A percentile compares a stretch with the other conserved stretches of the same genome.
These are phyloP conservation scores for Mycena indigotica DNA, from an alignment of 768 basidiomycete species.

Conservation along the genomic window DNA sequence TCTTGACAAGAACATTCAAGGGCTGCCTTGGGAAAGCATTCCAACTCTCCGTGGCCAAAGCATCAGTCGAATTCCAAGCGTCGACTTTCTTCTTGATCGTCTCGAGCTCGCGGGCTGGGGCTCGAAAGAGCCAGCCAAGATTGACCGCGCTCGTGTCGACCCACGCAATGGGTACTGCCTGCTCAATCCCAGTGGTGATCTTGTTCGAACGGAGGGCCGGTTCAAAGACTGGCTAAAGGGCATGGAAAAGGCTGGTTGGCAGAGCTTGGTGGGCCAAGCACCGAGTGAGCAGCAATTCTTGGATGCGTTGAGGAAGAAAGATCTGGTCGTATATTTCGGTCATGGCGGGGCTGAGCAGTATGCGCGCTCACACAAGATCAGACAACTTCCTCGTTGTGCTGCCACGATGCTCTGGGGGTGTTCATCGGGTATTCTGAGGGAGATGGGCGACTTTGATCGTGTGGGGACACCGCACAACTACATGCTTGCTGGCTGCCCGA, in stretches of 20 bases:
- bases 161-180: constrained; percentile 76
- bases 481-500: constrained; percentile 95
- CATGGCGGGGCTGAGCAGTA: constrained; percentile 97
- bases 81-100: constrained; percentile 87
- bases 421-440: constrained; percentile 84
- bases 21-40: constrained; percentile 94
- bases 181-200: constrained; percentile 91
- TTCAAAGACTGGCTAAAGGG: constrained; percentile 78
- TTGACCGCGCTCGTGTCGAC: constrained; percentile 61
- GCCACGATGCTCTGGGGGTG: constrained; percentile 99
- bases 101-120: constrained; percentile 57
- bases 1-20: constrained; percentile 86
- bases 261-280: constrained; percentile 71
- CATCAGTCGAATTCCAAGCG: constrained; percentile 89
- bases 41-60: constrained; percentile 82
- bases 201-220: constrained; percentile 77
- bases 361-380: constrained; percentile 81
- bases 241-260: constrained; percentile 80
- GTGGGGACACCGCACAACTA: constrained; percentile 93
- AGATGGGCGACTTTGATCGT: constrained; percentile 94
- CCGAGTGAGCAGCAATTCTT: constrained; percentile 86
- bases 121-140: constrained; percentile 20
- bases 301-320: constrained; percentile 68
- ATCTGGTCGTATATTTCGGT: constrained; percentile 97
- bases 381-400: constrained; percentile 82